These are phyloP conservation scores for Fomitopsis palustris DNA, from an alignment of 1,284 basidiomycete species.

Conservation along the genomic window DNA sequence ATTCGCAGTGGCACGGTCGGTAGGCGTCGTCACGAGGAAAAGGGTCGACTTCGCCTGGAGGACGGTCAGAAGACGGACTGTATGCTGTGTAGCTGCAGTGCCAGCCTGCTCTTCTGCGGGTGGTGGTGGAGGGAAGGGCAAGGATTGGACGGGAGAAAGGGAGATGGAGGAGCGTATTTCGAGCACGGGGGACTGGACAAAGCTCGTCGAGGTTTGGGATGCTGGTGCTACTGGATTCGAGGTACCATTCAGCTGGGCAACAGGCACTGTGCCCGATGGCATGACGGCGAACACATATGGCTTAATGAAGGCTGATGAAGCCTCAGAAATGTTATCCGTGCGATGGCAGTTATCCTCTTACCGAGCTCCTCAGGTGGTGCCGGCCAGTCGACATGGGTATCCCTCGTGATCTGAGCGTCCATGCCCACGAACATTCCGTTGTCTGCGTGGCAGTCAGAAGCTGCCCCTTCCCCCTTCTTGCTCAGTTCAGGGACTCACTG, in stretches of 20 bases:
- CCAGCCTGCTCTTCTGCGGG: constrained; percentile 19
- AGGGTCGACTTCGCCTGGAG: constrained; percentile 55
- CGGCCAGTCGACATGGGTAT: constrained; percentile 71
- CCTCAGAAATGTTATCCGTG: neutral
- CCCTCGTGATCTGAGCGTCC: constrained; percentile 64
- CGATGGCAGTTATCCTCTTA: constrained; percentile 25
- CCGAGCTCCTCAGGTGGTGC: constrained; percentile 80
- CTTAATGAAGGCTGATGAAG: constrained; percentile 63
- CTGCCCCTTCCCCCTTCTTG: neutral
- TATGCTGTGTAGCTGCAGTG: constrained; percentile 36
- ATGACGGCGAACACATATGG: constrained; percentile 85
- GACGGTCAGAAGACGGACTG: constrained; percentile 56
- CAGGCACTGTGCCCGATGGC: constrained; percentile 60
- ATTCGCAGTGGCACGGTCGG: constrained; percentile 58
- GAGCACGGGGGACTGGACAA: constrained; percentile 55
- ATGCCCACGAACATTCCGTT: constrained; percentile 70
- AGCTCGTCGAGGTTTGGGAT: constrained; percentile 20
- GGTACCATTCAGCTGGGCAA: constrained; percentile 19
- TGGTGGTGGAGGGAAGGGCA: constrained; percentile 66
- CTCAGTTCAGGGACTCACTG: constrained; percentile 44
- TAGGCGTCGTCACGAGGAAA: constrained; percentile 71
- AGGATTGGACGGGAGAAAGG: constrained; percentile 57
- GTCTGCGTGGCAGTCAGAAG: constrained; percentile 40
- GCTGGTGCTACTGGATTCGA: constrained; percentile 9
- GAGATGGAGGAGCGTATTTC: constrained; percentile 82